Conservation (phyloP, 768 basidiomycete genomes). For the Leccinum pellstonianum region DNA sequence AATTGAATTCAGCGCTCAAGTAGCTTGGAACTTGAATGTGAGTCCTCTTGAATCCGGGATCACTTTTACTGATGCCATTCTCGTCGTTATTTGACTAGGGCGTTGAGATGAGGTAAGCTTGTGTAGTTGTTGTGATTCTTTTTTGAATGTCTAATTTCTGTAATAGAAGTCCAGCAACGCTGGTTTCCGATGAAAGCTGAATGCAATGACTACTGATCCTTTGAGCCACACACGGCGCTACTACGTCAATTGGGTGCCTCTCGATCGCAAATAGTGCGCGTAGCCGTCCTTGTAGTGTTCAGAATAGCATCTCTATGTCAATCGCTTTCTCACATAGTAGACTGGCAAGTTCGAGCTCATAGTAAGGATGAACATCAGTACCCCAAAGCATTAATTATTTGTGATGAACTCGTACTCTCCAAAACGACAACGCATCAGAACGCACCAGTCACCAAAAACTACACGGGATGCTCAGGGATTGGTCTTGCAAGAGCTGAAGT, state of each 20-base stretch:
- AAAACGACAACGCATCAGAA: too few species aligned
- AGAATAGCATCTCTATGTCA: neutral
- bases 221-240: neutral
- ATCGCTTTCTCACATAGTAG: too few species aligned
- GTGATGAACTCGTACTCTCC: too few species aligned
- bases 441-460: neutral
- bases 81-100: neutral
- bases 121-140: too few species aligned
- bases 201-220: neutral
- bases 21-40: constrained; percentile 14
- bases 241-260: neutral
- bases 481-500: too few species aligned
- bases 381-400: too few species aligned
- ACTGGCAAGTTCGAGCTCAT: neutral
- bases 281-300: too few species aligned
- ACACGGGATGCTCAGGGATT: too few species aligned
- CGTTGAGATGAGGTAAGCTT: constrained; percentile 10
- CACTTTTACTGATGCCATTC: neutral
- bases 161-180: constrained; percentile 1
- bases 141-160: neutral
- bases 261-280: neutral
- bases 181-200: constrained; percentile 11
- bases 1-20: constrained; percentile 28
- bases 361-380: neutral
- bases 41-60: neutral